Percentiles rank a stretch among this genome's conserved stretches.
phyloP scores from a whole-genome alignment of 768 basidiomycete genomes.

The Galerina sulciceps region DNA sequence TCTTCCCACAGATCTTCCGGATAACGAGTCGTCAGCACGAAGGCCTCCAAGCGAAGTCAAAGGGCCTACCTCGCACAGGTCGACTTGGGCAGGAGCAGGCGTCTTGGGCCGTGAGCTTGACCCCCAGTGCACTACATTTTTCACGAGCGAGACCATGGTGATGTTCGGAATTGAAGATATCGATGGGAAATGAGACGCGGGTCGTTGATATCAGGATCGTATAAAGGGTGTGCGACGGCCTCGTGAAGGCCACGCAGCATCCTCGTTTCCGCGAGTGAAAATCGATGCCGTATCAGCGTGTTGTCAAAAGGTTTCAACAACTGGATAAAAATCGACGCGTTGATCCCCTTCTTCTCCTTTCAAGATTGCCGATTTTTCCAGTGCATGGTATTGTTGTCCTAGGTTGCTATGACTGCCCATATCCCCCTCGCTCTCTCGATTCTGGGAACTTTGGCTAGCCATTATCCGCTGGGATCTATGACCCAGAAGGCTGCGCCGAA shows the following conservation, averaged over 20 bases:
- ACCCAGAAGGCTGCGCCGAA: constrained; percentile 32
- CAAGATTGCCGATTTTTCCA: constrained; percentile 11
- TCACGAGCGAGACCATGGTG: constrained; percentile 46
- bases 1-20: constrained; percentile 57
- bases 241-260: constrained; percentile 33
- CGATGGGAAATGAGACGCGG: constrained; percentile 13
- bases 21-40: constrained; percentile 13
- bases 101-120: constrained; percentile 30
- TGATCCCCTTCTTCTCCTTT: constrained; percentile 12
- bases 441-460: constrained; percentile 38
- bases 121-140: constrained; percentile 45
- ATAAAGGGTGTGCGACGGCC: constrained; percentile 30
- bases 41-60: neutral
- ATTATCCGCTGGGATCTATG: constrained; percentile 30
- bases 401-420: constrained; percentile 41
- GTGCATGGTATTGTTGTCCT: constrained; percentile 1
- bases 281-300: constrained; percentile 26
- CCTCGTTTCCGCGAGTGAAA: constrained; percentile 38
- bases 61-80: constrained; percentile 49
- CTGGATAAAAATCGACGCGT: constrained; percentile 33
- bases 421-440: constrained; percentile 51
- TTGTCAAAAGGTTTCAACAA: constrained; percentile 17
- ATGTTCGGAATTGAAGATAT: constrained; percentile 24
- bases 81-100: constrained; percentile 28
- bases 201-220: constrained; percentile 27